A percentile compares a stretch with the other conserved stretches of the same genome.
Evolutionary conservation across 2,329 filamentous ascomycete genomes (phyloP).

Genomic region (Epichloe amarillans): DNA sequence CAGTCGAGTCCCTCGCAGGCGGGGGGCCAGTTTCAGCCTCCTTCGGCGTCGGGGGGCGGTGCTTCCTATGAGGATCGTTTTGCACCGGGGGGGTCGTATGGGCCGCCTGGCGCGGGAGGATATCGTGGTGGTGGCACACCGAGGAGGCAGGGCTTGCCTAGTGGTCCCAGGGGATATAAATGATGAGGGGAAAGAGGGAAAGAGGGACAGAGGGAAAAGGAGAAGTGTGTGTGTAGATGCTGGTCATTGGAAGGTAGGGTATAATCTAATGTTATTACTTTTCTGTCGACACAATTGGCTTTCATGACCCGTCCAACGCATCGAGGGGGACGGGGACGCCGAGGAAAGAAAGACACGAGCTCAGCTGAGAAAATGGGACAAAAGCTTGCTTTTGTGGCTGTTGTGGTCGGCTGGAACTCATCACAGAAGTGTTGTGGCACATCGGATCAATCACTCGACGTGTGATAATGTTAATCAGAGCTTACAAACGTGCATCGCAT

Average conservation of each 20-base stretch:
- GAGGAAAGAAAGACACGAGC: too few relatives aligned
- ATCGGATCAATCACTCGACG: too few relatives aligned
- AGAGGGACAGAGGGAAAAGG: too few relatives aligned
- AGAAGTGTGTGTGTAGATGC: background rate
- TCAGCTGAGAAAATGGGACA: too few relatives aligned
- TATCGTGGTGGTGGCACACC: slow-evolving; percentile 21
- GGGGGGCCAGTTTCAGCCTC: slow-evolving; percentile 34
- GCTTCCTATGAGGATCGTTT: slow-evolving; percentile 32
- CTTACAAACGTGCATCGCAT: background rate
- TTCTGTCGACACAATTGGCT: background rate
- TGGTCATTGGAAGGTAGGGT: background rate
- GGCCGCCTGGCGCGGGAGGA: slow-evolving; percentile 23
- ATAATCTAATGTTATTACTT: background rate
- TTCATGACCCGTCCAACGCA: too few relatives aligned
- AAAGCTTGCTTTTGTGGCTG: too few relatives aligned
- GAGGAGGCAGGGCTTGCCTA: slow-evolving; percentile 30
- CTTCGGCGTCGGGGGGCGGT: slow-evolving; percentile 13
- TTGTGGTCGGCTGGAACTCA: too few relatives aligned
- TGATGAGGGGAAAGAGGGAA: slow-evolving; percentile 8
- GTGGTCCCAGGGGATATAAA: slow-evolving; percentile 29
- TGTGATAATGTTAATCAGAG: too few relatives aligned
- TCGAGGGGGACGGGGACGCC: too few relatives aligned
- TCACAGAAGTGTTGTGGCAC: too few relatives aligned
- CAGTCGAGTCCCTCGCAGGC: slow-evolving; percentile 39
- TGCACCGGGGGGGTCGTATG: slow-evolving; percentile 31